Percentiles rank a stretch among this genome's conserved stretches.
Evolutionary conservation across 768 basidiomycete species (phyloP).

Genomic region (Infundibulicybe gibba): DNA sequence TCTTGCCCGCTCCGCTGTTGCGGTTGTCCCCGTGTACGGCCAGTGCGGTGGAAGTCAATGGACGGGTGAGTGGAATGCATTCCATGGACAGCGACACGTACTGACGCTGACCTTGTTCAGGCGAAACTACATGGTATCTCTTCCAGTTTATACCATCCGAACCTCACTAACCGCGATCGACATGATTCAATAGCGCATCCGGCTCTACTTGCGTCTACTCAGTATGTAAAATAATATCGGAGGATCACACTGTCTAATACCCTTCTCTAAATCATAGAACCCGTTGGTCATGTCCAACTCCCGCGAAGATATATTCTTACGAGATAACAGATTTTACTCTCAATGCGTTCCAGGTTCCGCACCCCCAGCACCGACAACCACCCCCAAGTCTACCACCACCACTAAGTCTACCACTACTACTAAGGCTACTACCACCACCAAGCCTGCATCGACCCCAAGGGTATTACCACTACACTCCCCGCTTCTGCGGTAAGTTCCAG

Average conservation of each 20-base stretch:
- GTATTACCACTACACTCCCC: conserved; percentile 19
- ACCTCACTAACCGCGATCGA: background rate
- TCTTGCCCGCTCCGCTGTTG: conserved; percentile 5
- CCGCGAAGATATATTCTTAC: background rate
- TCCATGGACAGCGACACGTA: background rate
- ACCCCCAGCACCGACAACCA: conserved; percentile 2
- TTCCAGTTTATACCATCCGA: background rate
- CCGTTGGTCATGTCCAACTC: conserved; percentile 1
- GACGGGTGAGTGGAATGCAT: conserved; percentile 13
- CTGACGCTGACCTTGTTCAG: background rate
- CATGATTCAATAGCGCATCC: conserved; percentile 2
- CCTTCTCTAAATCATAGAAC: conserved; percentile 1
- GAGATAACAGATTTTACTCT: conserved; percentile 9
- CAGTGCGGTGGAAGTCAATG: conserved; percentile 17
- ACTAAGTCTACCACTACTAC: conserved; percentile 8
- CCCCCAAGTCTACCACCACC: conserved; percentile 5
- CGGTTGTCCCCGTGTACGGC: conserved; percentile 16
- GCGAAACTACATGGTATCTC: conserved; percentile 13
- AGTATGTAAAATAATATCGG: conserved; percentile 3
- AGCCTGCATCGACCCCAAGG: conserved; percentile 13
- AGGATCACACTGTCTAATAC: no score
- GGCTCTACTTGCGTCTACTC: conserved; percentile 13
- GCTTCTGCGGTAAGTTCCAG: conserved; percentile 18
- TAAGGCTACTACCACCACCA: conserved; percentile 8
- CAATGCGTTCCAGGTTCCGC: conserved; percentile 11